Base-by-base conservation (phyloP, 371 early-diverging fungal species). In the Rhizopus microsporus region DNA sequence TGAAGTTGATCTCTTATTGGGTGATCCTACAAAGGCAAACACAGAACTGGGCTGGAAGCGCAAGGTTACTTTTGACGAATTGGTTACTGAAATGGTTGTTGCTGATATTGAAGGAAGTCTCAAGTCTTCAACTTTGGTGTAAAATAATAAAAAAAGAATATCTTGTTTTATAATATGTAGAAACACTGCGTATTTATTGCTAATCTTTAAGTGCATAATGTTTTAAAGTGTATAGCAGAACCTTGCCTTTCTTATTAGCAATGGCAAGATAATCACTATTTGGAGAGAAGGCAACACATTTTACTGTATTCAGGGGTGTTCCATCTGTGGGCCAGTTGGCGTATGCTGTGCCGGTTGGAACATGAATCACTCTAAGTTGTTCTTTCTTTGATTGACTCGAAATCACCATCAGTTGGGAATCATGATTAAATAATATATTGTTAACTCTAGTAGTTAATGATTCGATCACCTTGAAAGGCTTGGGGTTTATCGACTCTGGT, bases 311-410 rank as follows among this genome's bases (percentile, higher is more conserved):
- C 33, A 95, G 74, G 10, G 94, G 94, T 5, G 95, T 93, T 29
- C 74, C 71, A 8, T 67, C 64, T 7, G 92, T 93, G 4, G 97
- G 97, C 97, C 97, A 98, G 76, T 96, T 96, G 56, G 78, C 57
- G 71, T 90, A 94, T 40, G 96, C 93, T 12, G 83, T 78, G 45
- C 83, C 74, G 0, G 92, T 82, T 10, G 92, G 88, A 35, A 89
- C 63, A 71, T 98, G 94, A 4, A 91, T 69, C 23, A 98, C 60
- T 61, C 85, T 77, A 54, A 96, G 68, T 51, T 89, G 84, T 60
- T 94, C 91, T 63, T 86, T 83, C 58, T 87, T 89, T 29, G 62
- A 63, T 44, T 81, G 60, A 62, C 90, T 90, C 7, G 86, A 75
- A 23, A 96, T 85, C 10, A 85, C 88, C 67, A 98, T 68, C 16